Conservation (phyloP, 2,329 filamentous ascomycete species). For the Didymella pinodella region DNA sequence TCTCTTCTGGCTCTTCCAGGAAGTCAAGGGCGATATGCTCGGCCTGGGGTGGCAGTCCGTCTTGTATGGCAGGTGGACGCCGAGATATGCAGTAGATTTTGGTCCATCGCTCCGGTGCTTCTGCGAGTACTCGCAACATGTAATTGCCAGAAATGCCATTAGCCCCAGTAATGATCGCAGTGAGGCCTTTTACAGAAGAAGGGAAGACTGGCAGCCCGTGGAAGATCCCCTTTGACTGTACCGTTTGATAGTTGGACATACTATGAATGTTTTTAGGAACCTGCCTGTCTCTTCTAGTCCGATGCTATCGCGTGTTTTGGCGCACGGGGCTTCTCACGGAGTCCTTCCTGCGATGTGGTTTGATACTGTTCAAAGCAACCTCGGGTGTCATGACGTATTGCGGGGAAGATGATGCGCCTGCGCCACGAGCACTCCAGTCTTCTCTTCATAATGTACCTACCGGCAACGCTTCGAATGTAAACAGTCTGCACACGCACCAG, state of each 20-base stretch:
- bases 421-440: not conserved
- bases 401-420: slow-evolving; percentile 21
- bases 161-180: slow-evolving; percentile 62
- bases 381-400: slow-evolving; percentile 30
- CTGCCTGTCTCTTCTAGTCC: too few relatives aligned
- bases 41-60: slow-evolving; percentile 48
- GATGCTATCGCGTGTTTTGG: too few relatives aligned
- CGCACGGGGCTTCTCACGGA: too few relatives aligned
- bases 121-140: slow-evolving; percentile 59
- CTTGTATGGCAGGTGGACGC: slow-evolving; percentile 54
- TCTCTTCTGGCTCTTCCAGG: slow-evolving; percentile 47
- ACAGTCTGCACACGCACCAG: not conserved
- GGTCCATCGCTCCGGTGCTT: slow-evolving; percentile 59
- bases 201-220: slow-evolving; percentile 59
- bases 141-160: slow-evolving; percentile 64
- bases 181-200: slow-evolving; percentile 53
- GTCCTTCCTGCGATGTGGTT: not conserved
- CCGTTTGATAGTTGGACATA: slow-evolving; percentile 36
- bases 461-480: not conserved
- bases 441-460: not conserved
- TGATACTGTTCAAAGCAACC: slow-evolving; percentile 7
- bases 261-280: too few relatives aligned
- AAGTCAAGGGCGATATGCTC: slow-evolving; percentile 56
- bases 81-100: slow-evolving; percentile 62
- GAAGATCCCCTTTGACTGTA: slow-evolving; percentile 55